Conservation (phyloP, 768 basidiomycete genomes). For the Amanita fuliginea region DNA sequence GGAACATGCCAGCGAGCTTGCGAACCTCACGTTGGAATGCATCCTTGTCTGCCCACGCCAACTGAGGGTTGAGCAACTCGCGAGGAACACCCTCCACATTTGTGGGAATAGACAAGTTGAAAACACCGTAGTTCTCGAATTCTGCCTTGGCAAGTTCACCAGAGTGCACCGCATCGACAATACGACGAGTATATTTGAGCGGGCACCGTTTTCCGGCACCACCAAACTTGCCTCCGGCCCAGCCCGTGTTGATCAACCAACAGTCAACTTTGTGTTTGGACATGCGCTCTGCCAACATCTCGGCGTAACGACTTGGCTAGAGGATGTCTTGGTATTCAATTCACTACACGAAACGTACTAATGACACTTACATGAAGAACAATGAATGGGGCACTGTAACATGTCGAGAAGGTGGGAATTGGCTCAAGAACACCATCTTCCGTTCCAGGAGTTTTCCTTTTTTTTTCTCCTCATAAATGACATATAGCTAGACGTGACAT, state of each 20-base stretch:
- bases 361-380: constrained; percentile 66
- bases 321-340: background rate
- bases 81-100: constrained; percentile 76
- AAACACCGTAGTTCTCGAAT: constrained; percentile 75
- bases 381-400: constrained; percentile 99
- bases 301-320: constrained; percentile 88
- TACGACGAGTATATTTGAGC: constrained; percentile 89
- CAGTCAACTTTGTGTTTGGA: constrained; percentile 79
- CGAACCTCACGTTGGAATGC: constrained; percentile 83
- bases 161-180: constrained; percentile 95
- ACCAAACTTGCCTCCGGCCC: constrained; percentile 92
- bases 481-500: background rate
- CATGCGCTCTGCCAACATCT: constrained; percentile 97
- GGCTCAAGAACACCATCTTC: constrained; percentile 98
- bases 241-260: constrained; percentile 99
- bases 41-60: constrained; percentile 84
- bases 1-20: constrained; percentile 91
- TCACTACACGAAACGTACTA: background rate
- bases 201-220: constrained; percentile 87
- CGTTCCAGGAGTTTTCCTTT: constrained; percentile 93
- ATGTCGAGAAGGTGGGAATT: constrained; percentile 98
- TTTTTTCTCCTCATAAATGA: constrained; percentile 12
- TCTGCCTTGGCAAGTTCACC: constrained; percentile 82
- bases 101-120: constrained; percentile 81
- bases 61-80: constrained; percentile 79